Base-by-base conservation (phyloP, 2,329 filamentous ascomycete genomes). In the Paradendryphiella salina region DNA sequence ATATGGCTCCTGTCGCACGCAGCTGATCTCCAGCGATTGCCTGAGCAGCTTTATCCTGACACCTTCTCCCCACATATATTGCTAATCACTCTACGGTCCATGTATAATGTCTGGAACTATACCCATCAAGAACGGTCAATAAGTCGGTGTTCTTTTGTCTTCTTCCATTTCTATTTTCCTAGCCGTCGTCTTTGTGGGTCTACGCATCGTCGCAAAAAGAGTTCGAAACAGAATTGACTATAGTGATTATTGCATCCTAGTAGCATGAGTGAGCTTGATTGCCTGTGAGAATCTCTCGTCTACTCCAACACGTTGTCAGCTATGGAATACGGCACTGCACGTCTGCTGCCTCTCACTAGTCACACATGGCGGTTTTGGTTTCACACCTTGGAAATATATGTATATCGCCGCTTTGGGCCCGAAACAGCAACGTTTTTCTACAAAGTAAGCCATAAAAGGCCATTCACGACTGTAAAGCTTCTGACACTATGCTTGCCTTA, bases 301-400 rank as follows among this genome's bases (percentile, higher is more conserved):
- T 7, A 1, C 8, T 4, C 36, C 54, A n/a, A 54, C 11, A 11
- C 1, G 5, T 8, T 7, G 15, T 9, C 14, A 63, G 60, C 13
- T 58, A 11, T 63, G 39, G 9, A 65, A 65, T n/a, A 52, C 44
- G 9, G 57, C 46, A 20, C 29, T 65, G 2, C 60, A 65, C 14
- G 45, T 50, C 3, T 55, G 51, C 6, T 56, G 56, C 18, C 55
- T 64, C 15, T 23, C 57, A 15, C 39, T 62, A 6, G 57, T 62
- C 13, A 58, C 50, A 13, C 45, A 54, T 49, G 61, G 57, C 17
- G 62, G 60, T 3, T 59, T 65, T 43, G 59, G 62, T 1, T 62
- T 18, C 60, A 64, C 36, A 51, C 34, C 1, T 5, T 10, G 4
- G 57, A 65, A 1, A 53, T 65, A 6, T 53, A 52, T 11, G 52